Percentiles rank a stretch among this genome's conserved stretches.
phyloP scores from a whole-genome alignment of 768 basidiomycete genomes.

The Floccularia luteovirens region DNA sequence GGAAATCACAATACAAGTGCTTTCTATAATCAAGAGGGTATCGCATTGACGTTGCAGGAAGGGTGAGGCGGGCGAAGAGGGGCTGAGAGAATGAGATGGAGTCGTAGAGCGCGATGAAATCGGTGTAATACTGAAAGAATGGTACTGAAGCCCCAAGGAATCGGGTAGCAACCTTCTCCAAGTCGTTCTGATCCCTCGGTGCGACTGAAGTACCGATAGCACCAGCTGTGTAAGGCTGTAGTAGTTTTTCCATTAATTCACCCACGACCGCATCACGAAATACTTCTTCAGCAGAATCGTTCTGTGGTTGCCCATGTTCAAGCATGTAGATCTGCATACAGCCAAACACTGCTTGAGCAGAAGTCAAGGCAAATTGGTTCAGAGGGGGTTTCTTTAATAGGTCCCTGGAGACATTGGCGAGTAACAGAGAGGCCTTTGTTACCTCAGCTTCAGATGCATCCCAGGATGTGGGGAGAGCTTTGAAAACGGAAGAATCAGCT shows the following conservation, averaged over 20 bases:
- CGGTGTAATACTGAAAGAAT: conserved; percentile 92
- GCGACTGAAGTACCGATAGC: conserved; percentile 6
- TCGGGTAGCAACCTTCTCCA: conserved; percentile 48
- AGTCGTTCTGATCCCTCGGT: conserved; percentile 11
- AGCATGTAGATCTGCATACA: conserved; percentile 97
- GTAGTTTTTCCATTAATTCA: conserved; percentile 47
- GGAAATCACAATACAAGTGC: conserved; percentile 76
- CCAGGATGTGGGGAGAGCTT: conserved; percentile 62
- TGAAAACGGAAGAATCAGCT: conserved; percentile 61
- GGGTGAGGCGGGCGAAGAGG: conserved; percentile 65
- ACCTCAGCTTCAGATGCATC: conserved; percentile 75
- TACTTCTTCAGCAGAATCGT: conserved; percentile 52
- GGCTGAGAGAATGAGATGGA: conserved; percentile 82
- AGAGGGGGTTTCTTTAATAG: conserved; percentile 35
- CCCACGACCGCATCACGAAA: conserved; percentile 71
- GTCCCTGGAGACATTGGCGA: conserved; percentile 45
- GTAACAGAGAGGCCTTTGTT: conserved; percentile 56
- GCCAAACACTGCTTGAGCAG: conserved; percentile 58
- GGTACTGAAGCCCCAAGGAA: conserved; percentile 66
- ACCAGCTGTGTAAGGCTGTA: conserved; percentile 44
- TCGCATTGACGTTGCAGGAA: conserved; percentile 68
- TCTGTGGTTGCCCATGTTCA: conserved; percentile 68
- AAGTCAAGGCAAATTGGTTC: conserved; percentile 30
- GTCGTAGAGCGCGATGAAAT: conserved; percentile 87
- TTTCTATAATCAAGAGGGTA: conserved; percentile 82